Evolutionary conservation across 2,329 filamentous ascomycete genomes (phyloP).

Genomic region (Orbilia brochopaga): DNA sequence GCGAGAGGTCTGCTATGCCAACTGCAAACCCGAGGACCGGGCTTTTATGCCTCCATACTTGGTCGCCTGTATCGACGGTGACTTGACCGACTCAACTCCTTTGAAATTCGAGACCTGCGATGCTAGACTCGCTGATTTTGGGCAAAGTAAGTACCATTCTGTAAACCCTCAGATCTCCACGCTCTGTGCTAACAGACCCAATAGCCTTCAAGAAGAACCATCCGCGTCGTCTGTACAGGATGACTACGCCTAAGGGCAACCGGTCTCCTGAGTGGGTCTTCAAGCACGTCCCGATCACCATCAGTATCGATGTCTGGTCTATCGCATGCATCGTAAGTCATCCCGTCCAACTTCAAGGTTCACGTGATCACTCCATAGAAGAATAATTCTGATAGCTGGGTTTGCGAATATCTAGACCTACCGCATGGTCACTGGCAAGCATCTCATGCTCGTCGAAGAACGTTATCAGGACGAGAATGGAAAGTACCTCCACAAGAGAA

Average conservation of each 20-base stretch:
- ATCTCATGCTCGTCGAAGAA: conserved; percentile 43
- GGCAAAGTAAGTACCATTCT: conserved; percentile 28
- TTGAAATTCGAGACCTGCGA: conserved; percentile 41
- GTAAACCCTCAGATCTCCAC: not conserved
- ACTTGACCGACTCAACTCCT: conserved; percentile 32
- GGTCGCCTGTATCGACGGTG: conserved; percentile 43
- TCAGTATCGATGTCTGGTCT: conserved; percentile 42
- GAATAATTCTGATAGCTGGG: no score
- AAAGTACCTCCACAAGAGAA: conserved; percentile 41
- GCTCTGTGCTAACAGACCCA: conserved; percentile 5
- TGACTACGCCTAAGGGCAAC: conserved; percentile 45
- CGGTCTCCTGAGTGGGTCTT: conserved; percentile 43
- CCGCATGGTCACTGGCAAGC: conserved; percentile 40
- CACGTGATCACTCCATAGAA: no score
- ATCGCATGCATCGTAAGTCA: conserved; percentile 36
- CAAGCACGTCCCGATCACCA: conserved; percentile 34
- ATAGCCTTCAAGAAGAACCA: conserved; percentile 47
- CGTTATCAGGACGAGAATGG: conserved; percentile 37
- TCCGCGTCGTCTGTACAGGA: conserved; percentile 37
- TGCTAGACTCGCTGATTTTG: conserved; percentile 44
- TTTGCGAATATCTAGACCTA: conserved; percentile 9
- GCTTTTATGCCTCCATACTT: conserved; percentile 43
- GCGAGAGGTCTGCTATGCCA: conserved; percentile 20
- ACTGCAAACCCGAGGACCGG: conserved; percentile 36
- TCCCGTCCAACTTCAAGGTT: not conserved